Evolutionary conservation across 1,284 basidiomycete genomes (phyloP).

Genomic region (Tetrapyrgos nigripes): DNA sequence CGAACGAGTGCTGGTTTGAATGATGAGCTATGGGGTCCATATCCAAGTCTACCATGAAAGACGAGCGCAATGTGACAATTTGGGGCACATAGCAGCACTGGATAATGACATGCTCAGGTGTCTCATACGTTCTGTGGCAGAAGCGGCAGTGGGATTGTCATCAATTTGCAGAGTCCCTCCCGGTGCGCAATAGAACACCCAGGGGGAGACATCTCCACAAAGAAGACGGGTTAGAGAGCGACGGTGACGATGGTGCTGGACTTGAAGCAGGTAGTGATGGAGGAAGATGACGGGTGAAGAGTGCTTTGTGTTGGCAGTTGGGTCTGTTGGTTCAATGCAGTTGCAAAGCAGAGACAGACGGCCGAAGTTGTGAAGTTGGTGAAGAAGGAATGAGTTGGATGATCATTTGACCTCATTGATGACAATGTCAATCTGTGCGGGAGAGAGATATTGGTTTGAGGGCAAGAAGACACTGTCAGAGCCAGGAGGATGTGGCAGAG

Average conservation of each 20-base stretch:
- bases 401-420: neutral
- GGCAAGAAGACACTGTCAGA: neutral
- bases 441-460: neutral
- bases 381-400: neutral
- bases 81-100: no score
- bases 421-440: neutral
- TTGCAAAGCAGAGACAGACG: neutral
- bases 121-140: no score
- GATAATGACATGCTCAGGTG: no score
- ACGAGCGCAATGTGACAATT: no score
- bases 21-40: no score
- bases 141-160: no score
- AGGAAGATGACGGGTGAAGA: neutral
- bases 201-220: neutral
- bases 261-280: neutral
- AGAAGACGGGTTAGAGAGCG: slow-evolving; percentile 1
- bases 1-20: no score
- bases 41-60: no score
- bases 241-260: neutral
- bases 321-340: neutral
- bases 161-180: no score
- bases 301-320: neutral
- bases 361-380: neutral
- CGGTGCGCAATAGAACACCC: no score
- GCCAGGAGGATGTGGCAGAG: neutral